A percentile compares a stretch with the other conserved stretches of the same genome.
Conservation (phyloP, 2,329 filamentous ascomycete species). For the Alternaria postmessia region DNA sequence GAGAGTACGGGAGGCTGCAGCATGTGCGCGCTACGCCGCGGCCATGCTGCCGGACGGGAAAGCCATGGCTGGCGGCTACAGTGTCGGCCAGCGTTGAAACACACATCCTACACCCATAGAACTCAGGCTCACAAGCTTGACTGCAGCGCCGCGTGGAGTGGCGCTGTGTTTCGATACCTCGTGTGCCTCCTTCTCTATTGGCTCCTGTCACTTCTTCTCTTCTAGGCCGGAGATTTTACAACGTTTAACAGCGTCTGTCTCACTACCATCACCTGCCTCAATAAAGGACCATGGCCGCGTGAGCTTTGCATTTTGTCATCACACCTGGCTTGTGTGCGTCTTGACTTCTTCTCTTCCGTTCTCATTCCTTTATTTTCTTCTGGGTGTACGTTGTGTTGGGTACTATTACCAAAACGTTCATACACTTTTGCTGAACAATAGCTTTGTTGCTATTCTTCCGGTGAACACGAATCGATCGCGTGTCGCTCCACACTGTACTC, state of each 20-base stretch:
- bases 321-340: conserved; percentile 22
- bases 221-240: conserved; percentile 30
- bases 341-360: conserved; percentile 25
- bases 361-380: conserved; percentile 18
- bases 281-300: conserved; percentile 41
- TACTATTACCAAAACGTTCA: conserved; percentile 14
- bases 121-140: conserved; percentile 46
- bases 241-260: conserved; percentile 39
- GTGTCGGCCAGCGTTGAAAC: conserved; percentile 47
- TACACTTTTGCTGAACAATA: conserved; percentile 34
- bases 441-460: not conserved
- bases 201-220: conserved; percentile 38
- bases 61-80: conserved; percentile 46
- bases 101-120: conserved; percentile 41
- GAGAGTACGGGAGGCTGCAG: conserved; percentile 29
- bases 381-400: conserved; percentile 21
- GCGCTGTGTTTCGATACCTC: conserved; percentile 47
- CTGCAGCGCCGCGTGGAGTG: conserved; percentile 40
- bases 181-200: conserved; percentile 41
- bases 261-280: conserved; percentile 39
- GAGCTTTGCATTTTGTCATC: conserved; percentile 23
- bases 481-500: not conserved
- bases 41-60: conserved; percentile 33
- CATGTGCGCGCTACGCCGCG: conserved; percentile 37
- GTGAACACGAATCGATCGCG: not conserved